phyloP scores from a whole-genome alignment of 2,329 filamentous ascomycete species.

The Grosmannia clavigera region DNA sequence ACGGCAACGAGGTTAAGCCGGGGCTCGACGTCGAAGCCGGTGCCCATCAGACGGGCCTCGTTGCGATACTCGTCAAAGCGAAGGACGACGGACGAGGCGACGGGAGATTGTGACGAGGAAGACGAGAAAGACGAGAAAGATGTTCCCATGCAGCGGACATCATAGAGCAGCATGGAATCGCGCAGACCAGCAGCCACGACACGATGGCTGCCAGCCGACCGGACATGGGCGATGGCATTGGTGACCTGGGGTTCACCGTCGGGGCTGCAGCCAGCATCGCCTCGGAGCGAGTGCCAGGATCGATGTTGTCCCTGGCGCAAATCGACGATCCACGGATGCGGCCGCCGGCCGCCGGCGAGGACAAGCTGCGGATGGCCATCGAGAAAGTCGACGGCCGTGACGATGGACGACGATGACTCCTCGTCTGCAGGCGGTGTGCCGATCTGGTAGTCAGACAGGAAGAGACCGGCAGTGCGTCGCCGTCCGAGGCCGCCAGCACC shows the following conservation, averaged over 20 bases:
- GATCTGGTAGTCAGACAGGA: not conserved
- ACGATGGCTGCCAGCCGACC: conserved; percentile 33
- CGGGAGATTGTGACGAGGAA: not conserved
- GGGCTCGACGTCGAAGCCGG: conserved; percentile 40
- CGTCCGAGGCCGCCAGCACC: not conserved
- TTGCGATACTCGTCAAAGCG: conserved; percentile 39
- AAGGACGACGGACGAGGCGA: conserved; percentile 25
- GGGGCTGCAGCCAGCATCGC: not conserved
- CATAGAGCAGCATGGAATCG: conserved; percentile 41
- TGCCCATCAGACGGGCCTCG: conserved; percentile 21
- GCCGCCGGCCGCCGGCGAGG: conserved; percentile 35
- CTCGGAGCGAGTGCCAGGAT: conserved; percentile 1
- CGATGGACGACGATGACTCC: not conserved
- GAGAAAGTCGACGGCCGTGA: conserved; percentile 10
- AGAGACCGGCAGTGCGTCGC: not conserved
- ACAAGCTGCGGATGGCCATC: conserved; percentile 27
- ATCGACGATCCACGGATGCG: conserved; percentile 33
- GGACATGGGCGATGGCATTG: conserved; percentile 28
- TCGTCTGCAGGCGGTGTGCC: not conserved
- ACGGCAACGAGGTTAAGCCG: conserved; percentile 36
- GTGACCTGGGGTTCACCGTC: not conserved
- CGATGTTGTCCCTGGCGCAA: conserved; percentile 22
- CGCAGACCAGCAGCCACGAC: conserved; percentile 40
- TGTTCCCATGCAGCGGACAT: conserved; percentile 29
- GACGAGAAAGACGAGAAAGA: not conserved